Evolutionary conservation across 2,329 filamentous ascomycete genomes (phyloP), one percentile per base, ranked within the genome.

Genomic region (Coniochaeta ligniaria): DNA sequence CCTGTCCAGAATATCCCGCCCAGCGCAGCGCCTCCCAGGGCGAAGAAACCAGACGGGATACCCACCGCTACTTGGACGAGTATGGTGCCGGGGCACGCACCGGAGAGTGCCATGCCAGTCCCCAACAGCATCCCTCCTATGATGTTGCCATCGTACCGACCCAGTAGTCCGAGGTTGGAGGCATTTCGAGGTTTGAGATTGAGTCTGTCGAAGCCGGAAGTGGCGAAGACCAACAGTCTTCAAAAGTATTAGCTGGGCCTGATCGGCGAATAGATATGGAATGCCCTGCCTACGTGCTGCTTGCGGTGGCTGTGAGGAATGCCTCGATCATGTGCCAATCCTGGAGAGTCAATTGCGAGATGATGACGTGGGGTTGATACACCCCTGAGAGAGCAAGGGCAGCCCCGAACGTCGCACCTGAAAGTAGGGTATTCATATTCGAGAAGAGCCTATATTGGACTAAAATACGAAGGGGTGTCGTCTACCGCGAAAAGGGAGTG

Each of bases 241-340:
- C 28, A 31, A 31, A 9, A 9, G 28, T 9, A 9, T 31, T 31
- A 31, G 28, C 28, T 31, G 28, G 28, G 9, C 28, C 28, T 31
- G 28, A 31, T 6, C 28, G 36, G 50, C 28, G 35, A 50, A 58
- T 20, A 28, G 58, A 26, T 5, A 47, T 28, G 28, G 33, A 11
- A 47, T n/a, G 22, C 54, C 75, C 12, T 31, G 28, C 83, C 72
- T 76, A 86, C 82, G 81, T 80, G 71, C 83, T 87, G 65, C 76
- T 79, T 26, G 82, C 84, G 17, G 83, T 83, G 5, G 85, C 86
- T 1, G 81, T 78, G 8, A 88, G 71, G 66, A 89, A 88, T 9
- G 78, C 78, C 70, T 87, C 80, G 33, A 86, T 67, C 85, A 89
- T 88, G 68, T 85, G 83, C 72, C 81, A 87, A 66, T 86, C 79